Base-by-base conservation (phyloP, 2,329 filamentous ascomycete species). In the Pezicula neosporulosa region DNA sequence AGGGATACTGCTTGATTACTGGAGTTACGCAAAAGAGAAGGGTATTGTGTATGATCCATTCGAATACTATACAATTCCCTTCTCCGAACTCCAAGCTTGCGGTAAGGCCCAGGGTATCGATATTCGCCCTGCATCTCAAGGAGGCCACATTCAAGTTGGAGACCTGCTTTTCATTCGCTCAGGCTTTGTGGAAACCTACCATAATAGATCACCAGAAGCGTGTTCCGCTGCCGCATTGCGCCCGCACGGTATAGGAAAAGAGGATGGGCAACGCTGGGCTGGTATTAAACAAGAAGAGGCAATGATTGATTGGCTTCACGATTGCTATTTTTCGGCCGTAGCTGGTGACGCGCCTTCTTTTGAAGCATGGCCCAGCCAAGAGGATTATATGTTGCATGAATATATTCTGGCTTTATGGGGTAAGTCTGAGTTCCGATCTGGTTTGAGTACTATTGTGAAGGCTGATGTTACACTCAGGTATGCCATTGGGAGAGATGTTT, bases 1-100 rank as follows among this genome's bases (percentile, higher is more conserved):
- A 0, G 80, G 77, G 4, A 68, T 83, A 2, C 62, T 83, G 21
- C 60, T 82, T 30, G 80, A 83, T 60, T 77, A 77, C 55, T 73
- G 76, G 62, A 66, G 72, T 6, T 59, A 70, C 24, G 65, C 70
- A 9, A 68, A 76, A 36, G 59, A 65, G 62, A 63, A 64, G 64
- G 58, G 64, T 52, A 56, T 75, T 64, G 57, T 65, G 10, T 68
- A 73, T 60, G 63, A 66, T 54, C 63, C 64, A 0, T 65, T 56
- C 33, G 59, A 64, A 8, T 56, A 63, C 45, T 51, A 65, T 16
- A 44, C 53, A 15, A 66, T 66, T 42, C 55, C 61, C 4, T 60
- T 52, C 41, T 35, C 52, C 2, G 61, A 65, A 47, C 54, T 66
- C 37, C 45, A 59, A 48, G 60, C 55, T 8, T 62, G 59, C 18